Conservation (phyloP, 1,139 yeast genomes). For the Lodderomyces parapsilosis region DNA sequence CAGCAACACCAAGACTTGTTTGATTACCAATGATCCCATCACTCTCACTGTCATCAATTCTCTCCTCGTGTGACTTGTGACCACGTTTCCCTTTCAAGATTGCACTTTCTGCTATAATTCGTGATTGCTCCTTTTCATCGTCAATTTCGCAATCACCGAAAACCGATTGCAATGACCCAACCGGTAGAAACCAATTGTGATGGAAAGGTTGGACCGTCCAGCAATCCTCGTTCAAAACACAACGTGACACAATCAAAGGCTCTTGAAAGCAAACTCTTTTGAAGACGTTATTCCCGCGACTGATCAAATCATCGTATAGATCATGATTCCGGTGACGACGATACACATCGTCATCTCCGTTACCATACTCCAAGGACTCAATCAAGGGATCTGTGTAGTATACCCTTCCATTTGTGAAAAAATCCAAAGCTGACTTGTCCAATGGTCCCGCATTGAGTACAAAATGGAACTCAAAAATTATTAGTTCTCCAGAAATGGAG, state of each 20-base stretch:
- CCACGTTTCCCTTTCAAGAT: constrained; percentile 32
- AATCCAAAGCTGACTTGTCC: constrained; percentile 17
- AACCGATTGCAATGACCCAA: constrained; percentile 45
- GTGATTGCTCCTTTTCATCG: constrained; percentile 24
- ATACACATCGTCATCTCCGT: constrained; percentile 9
- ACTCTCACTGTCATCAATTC: background rate
- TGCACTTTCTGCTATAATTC: constrained; percentile 28
- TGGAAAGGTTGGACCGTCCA: constrained; percentile 54
- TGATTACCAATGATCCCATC: background rate
- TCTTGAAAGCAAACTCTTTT: constrained; percentile 22
- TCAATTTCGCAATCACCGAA: constrained; percentile 45
- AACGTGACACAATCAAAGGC: constrained; percentile 27
- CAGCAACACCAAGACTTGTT: constrained; percentile 48
- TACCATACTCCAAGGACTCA: constrained; percentile 24
- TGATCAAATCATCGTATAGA: background rate
- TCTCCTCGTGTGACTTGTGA: constrained; percentile 3
- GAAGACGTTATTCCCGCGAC: constrained; percentile 16
- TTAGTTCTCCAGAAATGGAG: constrained; percentile 50
- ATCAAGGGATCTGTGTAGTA: constrained; percentile 32
- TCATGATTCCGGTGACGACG: constrained; percentile 4
- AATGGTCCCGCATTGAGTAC: constrained; percentile 29
- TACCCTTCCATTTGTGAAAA: constrained; percentile 14
- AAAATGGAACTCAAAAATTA: constrained; percentile 37
- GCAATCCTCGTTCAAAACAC: constrained; percentile 47
- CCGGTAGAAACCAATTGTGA: constrained; percentile 45